A percentile compares a stretch with the other conserved stretches of the same genome.
phyloP scores from a whole-genome alignment of 2,329 filamentous ascomycete genomes.

The Exophiala alcalophila region DNA sequence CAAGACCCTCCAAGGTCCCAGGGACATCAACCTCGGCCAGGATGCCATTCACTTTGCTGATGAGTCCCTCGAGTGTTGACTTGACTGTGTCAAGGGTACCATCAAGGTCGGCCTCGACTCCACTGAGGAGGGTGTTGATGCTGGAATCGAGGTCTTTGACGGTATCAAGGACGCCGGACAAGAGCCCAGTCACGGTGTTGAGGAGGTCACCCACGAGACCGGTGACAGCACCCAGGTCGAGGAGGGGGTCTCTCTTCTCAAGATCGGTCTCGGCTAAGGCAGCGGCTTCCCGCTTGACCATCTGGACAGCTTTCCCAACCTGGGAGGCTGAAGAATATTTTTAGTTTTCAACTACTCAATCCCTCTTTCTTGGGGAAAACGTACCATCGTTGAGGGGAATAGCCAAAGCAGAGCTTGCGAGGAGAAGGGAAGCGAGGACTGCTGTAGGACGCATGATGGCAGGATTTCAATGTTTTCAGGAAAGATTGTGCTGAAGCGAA shows the following conservation, averaged over 20 bases:
- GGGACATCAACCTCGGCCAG: constrained; percentile 7
- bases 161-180: constrained; percentile 15
- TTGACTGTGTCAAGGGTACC: constrained; percentile 2
- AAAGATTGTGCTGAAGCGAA: constrained; percentile 7
- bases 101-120: constrained; percentile 11
- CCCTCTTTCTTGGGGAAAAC: background rate
- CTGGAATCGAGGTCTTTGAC: constrained; percentile 9
- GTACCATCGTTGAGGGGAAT: constrained; percentile 22
- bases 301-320: constrained; percentile 7
- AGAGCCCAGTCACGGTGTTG: constrained; percentile 5
- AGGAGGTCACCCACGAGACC: constrained; percentile 4
- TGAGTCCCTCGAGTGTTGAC: constrained; percentile 6
- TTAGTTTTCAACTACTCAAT: too few species aligned
- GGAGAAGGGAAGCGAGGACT: constrained; percentile 21
- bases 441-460: constrained; percentile 27
- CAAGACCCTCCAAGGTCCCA: background rate
- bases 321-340: constrained; percentile 3
- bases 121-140: constrained; percentile 8
- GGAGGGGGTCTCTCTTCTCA: constrained; percentile 11
- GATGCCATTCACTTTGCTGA: constrained; percentile 7
- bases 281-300: constrained; percentile 8
- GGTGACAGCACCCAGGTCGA: constrained; percentile 10
- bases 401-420: constrained; percentile 22
- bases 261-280: background rate
- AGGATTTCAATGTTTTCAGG: too few species aligned